phyloP scores from a whole-genome alignment of 2,329 filamentous ascomycete species.

The Lomentospora prolificans region DNA sequence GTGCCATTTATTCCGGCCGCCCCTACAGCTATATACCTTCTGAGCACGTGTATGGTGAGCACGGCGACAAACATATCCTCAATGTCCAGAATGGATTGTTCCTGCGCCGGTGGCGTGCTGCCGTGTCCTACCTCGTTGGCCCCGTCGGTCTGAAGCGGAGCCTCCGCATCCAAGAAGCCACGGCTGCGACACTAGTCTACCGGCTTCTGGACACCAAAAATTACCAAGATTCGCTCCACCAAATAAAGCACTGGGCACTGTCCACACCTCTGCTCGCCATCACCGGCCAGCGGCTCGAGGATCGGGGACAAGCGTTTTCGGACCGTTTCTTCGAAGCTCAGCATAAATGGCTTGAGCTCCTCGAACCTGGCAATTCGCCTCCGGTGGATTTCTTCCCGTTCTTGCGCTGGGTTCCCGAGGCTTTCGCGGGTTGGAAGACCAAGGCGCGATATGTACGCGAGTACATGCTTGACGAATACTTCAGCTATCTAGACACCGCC shows the following conservation, averaged over 20 bases:
- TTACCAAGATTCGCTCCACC: slow-evolving; percentile 10
- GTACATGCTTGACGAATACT: slow-evolving; percentile 13
- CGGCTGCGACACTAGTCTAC: slow-evolving; percentile 13
- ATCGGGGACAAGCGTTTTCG: slow-evolving; percentile 11
- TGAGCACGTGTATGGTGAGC: slow-evolving; percentile 17
- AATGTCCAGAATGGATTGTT: slow-evolving; percentile 15
- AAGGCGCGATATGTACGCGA: slow-evolving; percentile 14
- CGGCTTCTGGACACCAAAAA: slow-evolving; percentile 12
- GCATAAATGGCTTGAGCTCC: slow-evolving; percentile 14
- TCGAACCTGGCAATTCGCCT: slow-evolving; percentile 17
- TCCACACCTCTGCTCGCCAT: slow-evolving; percentile 17
- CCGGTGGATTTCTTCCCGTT: slow-evolving; percentile 18
- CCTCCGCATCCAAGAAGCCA: slow-evolving; percentile 14
- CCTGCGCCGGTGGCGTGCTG: slow-evolving; percentile 15
- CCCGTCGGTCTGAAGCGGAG: slow-evolving; percentile 14
- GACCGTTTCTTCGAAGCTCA: slow-evolving; percentile 15
- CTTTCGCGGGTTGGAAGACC: slow-evolving; percentile 15
- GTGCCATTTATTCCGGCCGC: slow-evolving; percentile 27
- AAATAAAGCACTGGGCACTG: slow-evolving; percentile 16
- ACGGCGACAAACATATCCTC: slow-evolving; percentile 14
- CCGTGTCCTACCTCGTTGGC: slow-evolving; percentile 14
- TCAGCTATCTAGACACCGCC: neutral
- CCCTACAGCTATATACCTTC: slow-evolving; percentile 19
- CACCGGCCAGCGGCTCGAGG: slow-evolving; percentile 13
- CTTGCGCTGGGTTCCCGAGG: slow-evolving; percentile 14